Conservation (phyloP, 441 rosid species). For the Melianthus villosus region DNA sequence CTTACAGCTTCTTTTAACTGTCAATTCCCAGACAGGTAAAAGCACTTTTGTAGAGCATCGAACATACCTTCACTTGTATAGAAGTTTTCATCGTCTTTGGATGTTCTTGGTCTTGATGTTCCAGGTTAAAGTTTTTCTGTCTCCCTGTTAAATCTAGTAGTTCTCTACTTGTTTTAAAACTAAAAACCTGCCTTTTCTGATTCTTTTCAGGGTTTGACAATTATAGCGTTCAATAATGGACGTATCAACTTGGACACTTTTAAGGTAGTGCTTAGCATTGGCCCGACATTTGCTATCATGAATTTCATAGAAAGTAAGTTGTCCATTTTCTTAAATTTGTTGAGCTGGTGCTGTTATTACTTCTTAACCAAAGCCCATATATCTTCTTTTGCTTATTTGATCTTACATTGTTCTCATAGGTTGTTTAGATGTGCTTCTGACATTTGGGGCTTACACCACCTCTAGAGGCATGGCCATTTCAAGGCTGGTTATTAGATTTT, state of each 20-base stretch:
- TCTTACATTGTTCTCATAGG: slow-evolving; percentile 28
- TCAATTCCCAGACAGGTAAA: slow-evolving; percentile 69
- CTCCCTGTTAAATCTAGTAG: slow-evolving; percentile 5
- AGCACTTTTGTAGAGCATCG: slow-evolving; percentile 98
- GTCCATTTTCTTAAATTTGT: slow-evolving; percentile 2
- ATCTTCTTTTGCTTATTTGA: slow-evolving; percentile 9
- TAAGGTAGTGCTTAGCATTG: slow-evolving; percentile 70
- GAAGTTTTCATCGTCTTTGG: slow-evolving; percentile 97
- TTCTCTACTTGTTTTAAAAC: slow-evolving; percentile 9
- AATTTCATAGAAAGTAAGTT: slow-evolving; percentile 74
- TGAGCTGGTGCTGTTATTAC: slow-evolving; percentile 8
- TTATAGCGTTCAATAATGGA: slow-evolving; percentile 74
- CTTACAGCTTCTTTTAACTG: slow-evolving; percentile 1
- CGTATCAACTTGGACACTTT: slow-evolving; percentile 47
- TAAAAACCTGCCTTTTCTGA: slow-evolving; percentile 7
- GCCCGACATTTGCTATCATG: slow-evolving; percentile 86
- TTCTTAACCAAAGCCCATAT: slow-evolving; percentile 1
- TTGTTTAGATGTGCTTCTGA: slow-evolving; percentile 79
- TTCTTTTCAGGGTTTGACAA: slow-evolving; percentile 54
- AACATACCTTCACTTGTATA: slow-evolving; percentile 86
- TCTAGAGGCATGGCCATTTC: slow-evolving; percentile 99
- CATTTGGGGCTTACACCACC: slow-evolving; percentile 84
- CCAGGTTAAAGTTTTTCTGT: slow-evolving; percentile 41
- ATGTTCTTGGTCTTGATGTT: slow-evolving; percentile 91
- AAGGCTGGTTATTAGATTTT: slow-evolving; percentile 73